Conservation (phyloP, 257 asterid genomes). For the Lavandula angustifolia region DNA sequence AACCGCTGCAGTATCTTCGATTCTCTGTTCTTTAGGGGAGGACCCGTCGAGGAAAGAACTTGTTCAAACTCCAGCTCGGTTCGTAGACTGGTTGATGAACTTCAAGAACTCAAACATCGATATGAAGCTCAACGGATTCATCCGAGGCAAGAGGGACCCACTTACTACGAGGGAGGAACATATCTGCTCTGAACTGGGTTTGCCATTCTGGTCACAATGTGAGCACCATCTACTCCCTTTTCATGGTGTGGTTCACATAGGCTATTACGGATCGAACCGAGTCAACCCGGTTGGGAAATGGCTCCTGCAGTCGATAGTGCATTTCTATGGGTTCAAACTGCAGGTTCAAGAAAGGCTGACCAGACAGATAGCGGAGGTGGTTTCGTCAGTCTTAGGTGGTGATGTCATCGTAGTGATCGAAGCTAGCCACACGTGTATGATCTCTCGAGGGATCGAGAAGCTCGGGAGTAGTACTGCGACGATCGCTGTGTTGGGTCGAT, state of each 20-base stretch:
- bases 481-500: conserved; percentile 79
- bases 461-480: conserved; percentile 89
- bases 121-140: conserved; percentile 55
- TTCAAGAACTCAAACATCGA: conserved; percentile 59
- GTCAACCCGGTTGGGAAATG: conserved; percentile 50
- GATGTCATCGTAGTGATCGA: conserved; percentile 85
- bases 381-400: conserved; percentile 66
- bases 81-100: conserved; percentile 74
- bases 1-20: conserved; percentile 60
- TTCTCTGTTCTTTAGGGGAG: conserved; percentile 71
- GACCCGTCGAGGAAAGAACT: conserved; percentile 81
- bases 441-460: conserved; percentile 88
- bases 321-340: conserved; percentile 86
- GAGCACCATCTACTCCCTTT: conserved; percentile 97
- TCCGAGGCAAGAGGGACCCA: conserved; percentile 40
- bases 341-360: conserved; percentile 98
- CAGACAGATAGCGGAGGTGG: conserved; percentile 85
- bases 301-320: conserved; percentile 69
- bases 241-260: conserved; percentile 85
- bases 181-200: conserved; percentile 59
- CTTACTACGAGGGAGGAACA: conserved; percentile 34
- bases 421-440: conserved; percentile 96
- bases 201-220: conserved; percentile 83
- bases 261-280: conserved; percentile 52
- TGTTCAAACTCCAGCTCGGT: conserved; percentile 69